Evolutionary conservation across 2,329 filamentous ascomycete genomes (phyloP), one percentile per base, ranked within the genome.

Genomic region (Xylaria sp.): DNA sequence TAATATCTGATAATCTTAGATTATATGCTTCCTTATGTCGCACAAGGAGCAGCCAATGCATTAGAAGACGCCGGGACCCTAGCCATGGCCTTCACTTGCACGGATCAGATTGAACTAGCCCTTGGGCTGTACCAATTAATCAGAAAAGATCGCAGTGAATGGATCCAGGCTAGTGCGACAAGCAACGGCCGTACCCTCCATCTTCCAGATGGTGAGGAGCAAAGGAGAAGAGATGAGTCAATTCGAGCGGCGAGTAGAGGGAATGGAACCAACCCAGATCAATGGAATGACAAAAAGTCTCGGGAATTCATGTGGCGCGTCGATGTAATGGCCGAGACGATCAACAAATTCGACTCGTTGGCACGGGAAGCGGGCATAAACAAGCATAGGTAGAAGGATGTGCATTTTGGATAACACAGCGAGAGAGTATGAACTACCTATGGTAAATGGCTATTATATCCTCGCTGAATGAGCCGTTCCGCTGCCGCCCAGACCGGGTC

Each of bases 21-120:
- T 75, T 87, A 88, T 0, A 90, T 87, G 2, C 80, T 90, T 0
- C 88, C 88, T 0, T 88, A 90, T 75, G 79, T 90, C 61, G 86
- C 86, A 0, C 88, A 90, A 75, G 88, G 88, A 9, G 88, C 88
- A 0, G 88, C 88, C 0, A 87, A 90, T 73, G 87, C 88, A 0
- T 87, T 90, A 61, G 88, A 90, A 76, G 88, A 90, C 27, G 72
- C 69, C 10, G 70, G 56, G 15, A 59, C 61, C 5, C 57, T 71
- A 10, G 64, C 70, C 25, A 63, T 72, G 38, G 73, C 73, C 10
- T 63, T 75, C 36, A 72, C 73, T 5, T 71, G 73, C 57, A 74
- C 72, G 0, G 64, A 63, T 31, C 29, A 65, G 22, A 59, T 76
- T 13, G 31, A 56, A 9, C 45, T 72, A 13, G 74, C 70, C 0